Evolutionary conservation across 2,329 filamentous ascomycete genomes (phyloP), one percentile per base, ranked within the genome.

Genomic region (Diaporthe humulicola): DNA sequence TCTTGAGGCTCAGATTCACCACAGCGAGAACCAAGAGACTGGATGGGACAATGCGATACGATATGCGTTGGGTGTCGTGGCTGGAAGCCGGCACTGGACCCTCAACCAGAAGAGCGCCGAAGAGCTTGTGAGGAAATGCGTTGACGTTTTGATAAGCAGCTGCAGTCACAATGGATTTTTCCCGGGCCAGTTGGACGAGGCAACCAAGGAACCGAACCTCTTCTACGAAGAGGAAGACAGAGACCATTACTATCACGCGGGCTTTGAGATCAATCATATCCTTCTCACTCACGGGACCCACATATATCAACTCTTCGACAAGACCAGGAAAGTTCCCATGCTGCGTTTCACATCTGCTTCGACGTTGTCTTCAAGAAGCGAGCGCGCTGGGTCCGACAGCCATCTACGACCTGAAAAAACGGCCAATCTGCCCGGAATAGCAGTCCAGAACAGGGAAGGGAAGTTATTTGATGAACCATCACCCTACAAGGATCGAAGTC

Each of bases 21-120:
- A 78, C 66, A 70, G 75, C 0, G 66, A 75, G 4, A 76, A 76
- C n/a, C 28, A 67, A 7, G 73, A 76, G 8, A 9, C 22, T 0
- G 19, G 42, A 14, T 77, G 77, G 77, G 56, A 73, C 9, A 78
- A 77, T 38, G 28, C 73, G 10, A 50, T 78, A 19, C 75, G 76
- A 4, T 78, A 70, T 38, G 77, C 57, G 0, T 28, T 76, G 3
- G 71, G 64, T 1, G 56, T 77, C 2, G 7, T 76, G 14, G 74
- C 70, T 17, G 73, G 71, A 14, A 33, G 40, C 3, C 64, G 50
- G 15, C 45, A 17, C 0, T 40, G 14, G 4, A 25, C 40, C 1
- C 25, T 75, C 54, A 67, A 73, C 28, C 28, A 70, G 25, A 52
- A 30, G 12, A 60, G 28, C 9, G 7, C 52, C 2, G 28, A 17